phyloP scores from a whole-genome alignment of 2,329 filamentous ascomycete genomes.

The Cryphonectria parasitica region DNA sequence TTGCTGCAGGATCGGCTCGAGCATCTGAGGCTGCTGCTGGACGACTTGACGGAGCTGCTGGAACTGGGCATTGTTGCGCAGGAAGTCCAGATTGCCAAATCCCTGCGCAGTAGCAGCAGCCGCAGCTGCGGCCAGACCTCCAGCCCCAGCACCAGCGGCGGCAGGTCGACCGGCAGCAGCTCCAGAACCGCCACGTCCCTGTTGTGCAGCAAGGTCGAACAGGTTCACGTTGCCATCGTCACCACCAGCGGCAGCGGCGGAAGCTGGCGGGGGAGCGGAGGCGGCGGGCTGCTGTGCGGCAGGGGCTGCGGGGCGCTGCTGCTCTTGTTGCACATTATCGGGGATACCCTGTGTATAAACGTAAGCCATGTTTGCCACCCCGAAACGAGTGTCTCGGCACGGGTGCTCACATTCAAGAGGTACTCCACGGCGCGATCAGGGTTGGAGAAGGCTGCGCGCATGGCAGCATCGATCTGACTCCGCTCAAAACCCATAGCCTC shows the following conservation, averaged over 20 bases:
- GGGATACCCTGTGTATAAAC: conserved; percentile 74
- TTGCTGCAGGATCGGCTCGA: conserved; percentile 96
- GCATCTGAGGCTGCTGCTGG: conserved; percentile 97
- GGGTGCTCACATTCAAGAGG: conserved; percentile 72
- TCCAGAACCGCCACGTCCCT: conserved; percentile 53
- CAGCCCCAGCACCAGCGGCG: conserved; percentile 49
- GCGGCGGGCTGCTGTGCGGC: conserved; percentile 24
- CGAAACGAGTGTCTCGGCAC: not conserved
- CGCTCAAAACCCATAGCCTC: conserved; percentile 96
- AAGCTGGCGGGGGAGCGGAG: conserved; percentile 41
- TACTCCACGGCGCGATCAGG: conserved; percentile 97
- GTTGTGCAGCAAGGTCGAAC: conserved; percentile 89
- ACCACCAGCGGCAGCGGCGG: conserved; percentile 51
- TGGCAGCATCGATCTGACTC: conserved; percentile 85
- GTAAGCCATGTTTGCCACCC: conserved; percentile 5
- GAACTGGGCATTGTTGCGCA: conserved; percentile 95
- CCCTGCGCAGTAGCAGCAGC: conserved; percentile 51
- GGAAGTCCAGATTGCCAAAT: conserved; percentile 84
- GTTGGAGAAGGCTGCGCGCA: conserved; percentile 97
- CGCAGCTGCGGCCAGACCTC: conserved; percentile 48
- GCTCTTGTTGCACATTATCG: conserved; percentile 70
- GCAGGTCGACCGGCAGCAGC: conserved; percentile 45
- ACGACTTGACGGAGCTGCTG: conserved; percentile 97
- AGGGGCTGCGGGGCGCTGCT: conserved; percentile 39
- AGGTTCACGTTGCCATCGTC: conserved; percentile 79